Evolutionary conservation across 345 rosid species (phyloP), one percentile per base, ranked within the genome.

Genomic region (Camelina neglecta): DNA sequence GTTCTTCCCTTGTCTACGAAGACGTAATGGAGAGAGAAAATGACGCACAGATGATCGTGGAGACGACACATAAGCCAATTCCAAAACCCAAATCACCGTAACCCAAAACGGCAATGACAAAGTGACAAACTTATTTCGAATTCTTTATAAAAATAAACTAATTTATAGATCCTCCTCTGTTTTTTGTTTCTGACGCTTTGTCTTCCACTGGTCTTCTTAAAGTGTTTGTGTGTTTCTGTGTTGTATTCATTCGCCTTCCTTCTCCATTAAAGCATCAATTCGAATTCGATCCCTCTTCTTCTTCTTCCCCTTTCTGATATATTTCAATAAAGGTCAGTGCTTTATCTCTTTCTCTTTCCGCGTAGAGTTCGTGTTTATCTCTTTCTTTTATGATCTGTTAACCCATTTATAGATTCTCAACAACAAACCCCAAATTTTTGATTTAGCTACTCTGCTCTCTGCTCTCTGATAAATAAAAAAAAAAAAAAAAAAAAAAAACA

Each of bases 301-400:
- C 35, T 69, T 20, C 11, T 60, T 57, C 36, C 6, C 0, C 47
- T 36, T n/a, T 10, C 50, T 33, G 31, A 63, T 51, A 69, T 76
- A 45, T 70, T 44, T 4, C 36, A 35, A 16, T 20, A 76, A 76
- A 64, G 72, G 72, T 65, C 3, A 58, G 33, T 77, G 48, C 76
- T 62, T 45, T 35, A 6, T 65, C 8, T 24, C 3, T 12, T 53
- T 51, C 67, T 70, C 45, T 71, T 58, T 24, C 75, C 80, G 80
- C 80, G 76, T 77, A 39, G n/a, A 38, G 45, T 65, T 77, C 61
- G 80, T 77, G 72, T 77, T 77, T 77, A 35, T 73, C 60, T 74
- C 56, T 41, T 33, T 62, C 3, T 7, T 24, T 60, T 53, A 47
- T 71, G 71, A 70, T 71, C 60, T 63, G 53, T 62, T 76, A 47